Evolutionary conservation across 2,329 filamentous ascomycete genomes (phyloP).

Genomic region (Fusarium chaquense): DNA sequence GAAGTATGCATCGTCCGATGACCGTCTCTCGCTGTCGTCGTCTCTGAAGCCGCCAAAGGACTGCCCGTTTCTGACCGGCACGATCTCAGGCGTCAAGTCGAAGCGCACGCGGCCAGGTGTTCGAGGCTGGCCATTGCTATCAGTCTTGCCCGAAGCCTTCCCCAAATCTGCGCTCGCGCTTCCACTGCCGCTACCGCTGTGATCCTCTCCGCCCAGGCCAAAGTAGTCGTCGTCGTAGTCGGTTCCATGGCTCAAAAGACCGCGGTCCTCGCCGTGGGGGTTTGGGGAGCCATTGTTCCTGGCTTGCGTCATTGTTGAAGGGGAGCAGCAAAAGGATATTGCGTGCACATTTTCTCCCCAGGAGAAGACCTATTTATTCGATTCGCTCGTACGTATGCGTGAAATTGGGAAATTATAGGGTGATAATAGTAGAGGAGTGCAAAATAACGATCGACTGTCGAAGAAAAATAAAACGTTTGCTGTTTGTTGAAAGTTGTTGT

Average conservation of each 20-base stretch:
- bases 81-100: slow-evolving; percentile 65
- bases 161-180: slow-evolving; percentile 29
- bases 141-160: slow-evolving; percentile 36
- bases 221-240: slow-evolving; percentile 47
- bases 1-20: slow-evolving; percentile 60
- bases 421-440: not conserved
- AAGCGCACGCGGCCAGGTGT: slow-evolving; percentile 81
- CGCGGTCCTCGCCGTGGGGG: slow-evolving; percentile 50
- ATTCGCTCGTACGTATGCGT: slow-evolving; percentile 3
- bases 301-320: slow-evolving; percentile 51
- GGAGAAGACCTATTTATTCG: slow-evolving; percentile 8
- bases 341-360: slow-evolving; percentile 45
- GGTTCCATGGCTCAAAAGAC: slow-evolving; percentile 46
- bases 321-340: slow-evolving; percentile 39
- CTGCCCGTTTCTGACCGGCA: slow-evolving; percentile 47
- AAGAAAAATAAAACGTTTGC: slow-evolving; percentile 22
- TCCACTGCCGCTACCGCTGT: slow-evolving; percentile 22
- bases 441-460: slow-evolving; percentile 29
- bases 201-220: slow-evolving; percentile 40
- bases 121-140: slow-evolving; percentile 47
- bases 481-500: slow-evolving; percentile 27
- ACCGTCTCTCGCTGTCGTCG: slow-evolving; percentile 32
- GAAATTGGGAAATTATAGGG: not conserved
- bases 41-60: slow-evolving; percentile 28
- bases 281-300: slow-evolving; percentile 49